Evolutionary conservation across 2,329 filamentous ascomycete species (phyloP).

Genomic region (Exserohilum rostratum): DNA sequence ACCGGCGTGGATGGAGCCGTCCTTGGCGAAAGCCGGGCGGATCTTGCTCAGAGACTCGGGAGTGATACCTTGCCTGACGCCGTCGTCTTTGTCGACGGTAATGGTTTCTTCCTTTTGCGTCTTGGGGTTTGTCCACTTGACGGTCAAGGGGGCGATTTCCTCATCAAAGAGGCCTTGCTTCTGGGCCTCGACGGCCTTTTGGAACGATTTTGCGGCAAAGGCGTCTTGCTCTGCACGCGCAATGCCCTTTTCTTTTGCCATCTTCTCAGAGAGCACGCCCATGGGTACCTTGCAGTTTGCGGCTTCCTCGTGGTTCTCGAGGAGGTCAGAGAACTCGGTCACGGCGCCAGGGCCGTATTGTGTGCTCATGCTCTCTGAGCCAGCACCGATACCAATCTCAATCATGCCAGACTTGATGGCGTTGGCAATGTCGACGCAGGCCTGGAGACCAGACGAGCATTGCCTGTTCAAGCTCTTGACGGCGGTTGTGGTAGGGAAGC

Average conservation of each 20-base stretch:
- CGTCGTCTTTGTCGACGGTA: slow-evolving; percentile 84
- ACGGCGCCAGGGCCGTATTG: slow-evolving; percentile 92
- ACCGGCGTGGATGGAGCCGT: slow-evolving; percentile 92
- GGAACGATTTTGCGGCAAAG: slow-evolving; percentile 93
- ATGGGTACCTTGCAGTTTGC: slow-evolving; percentile 98
- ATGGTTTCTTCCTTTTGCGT: slow-evolving; percentile 82
- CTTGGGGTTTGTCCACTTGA: slow-evolving; percentile 90
- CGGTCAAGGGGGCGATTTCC: slow-evolving; percentile 86
- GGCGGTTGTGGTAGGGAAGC: slow-evolving; percentile 84
- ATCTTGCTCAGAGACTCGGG: slow-evolving; percentile 90
- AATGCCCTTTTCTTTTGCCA: slow-evolving; percentile 85
- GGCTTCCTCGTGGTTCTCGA: slow-evolving; percentile 79
- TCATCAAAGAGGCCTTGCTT: slow-evolving; percentile 87
- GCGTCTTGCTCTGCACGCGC: slow-evolving; percentile 77
- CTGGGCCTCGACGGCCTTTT: slow-evolving; percentile 87
- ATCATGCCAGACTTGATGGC: slow-evolving; percentile 92
- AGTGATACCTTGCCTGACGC: slow-evolving; percentile 83
- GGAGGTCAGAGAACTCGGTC: slow-evolving; percentile 86
- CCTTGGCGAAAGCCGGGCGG: slow-evolving; percentile 84
- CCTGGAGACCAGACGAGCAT: slow-evolving; percentile 91
- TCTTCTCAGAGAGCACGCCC: slow-evolving; percentile 90
- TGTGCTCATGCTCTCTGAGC: slow-evolving; percentile 93
- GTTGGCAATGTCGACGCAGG: slow-evolving; percentile 92
- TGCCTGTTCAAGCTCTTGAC: slow-evolving; percentile 90
- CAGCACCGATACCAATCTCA: slow-evolving; percentile 89